Percentiles rank a stretch among this genome's conserved stretches.
These are phyloP conservation scores for Phaeodactylum tricornutum DNA, from an alignment of 108 stramenopile genomes.

Conservation along the genomic window DNA sequence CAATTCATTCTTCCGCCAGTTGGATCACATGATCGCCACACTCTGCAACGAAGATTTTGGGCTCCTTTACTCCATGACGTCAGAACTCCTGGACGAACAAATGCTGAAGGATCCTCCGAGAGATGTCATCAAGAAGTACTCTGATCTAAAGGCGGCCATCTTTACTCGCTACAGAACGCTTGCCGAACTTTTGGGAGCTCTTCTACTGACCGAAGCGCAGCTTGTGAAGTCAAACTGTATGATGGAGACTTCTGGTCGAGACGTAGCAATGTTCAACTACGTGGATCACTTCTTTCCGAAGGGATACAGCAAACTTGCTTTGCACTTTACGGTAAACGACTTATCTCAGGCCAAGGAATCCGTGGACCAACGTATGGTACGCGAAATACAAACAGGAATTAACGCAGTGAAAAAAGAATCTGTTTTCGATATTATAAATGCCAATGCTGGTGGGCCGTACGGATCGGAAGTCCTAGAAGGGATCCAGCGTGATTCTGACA, in stretches of 20 bases:
- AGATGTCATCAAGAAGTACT: slow-evolving; percentile 50
- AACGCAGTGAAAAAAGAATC: slow-evolving; percentile 30
- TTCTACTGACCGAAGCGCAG: slow-evolving; percentile 56
- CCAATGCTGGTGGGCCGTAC: slow-evolving; percentile 83
- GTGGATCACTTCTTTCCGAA: slow-evolving; percentile 62
- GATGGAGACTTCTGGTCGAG: slow-evolving; percentile 77
- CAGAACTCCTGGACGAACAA: no score
- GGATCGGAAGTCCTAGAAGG: slow-evolving; percentile 62
- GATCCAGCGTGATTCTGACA: slow-evolving; percentile 67
- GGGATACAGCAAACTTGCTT: slow-evolving; percentile 65
- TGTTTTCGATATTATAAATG: slow-evolving; percentile 48
- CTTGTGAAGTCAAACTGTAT: slow-evolving; percentile 50
- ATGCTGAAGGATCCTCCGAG: slow-evolving; percentile 28
- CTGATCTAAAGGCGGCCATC: slow-evolving; percentile 70
- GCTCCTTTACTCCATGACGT: slow-evolving; percentile 49
- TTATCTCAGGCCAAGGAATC: slow-evolving; percentile 46
- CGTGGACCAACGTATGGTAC: slow-evolving; percentile 73
- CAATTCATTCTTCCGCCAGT: slow-evolving; percentile 80
- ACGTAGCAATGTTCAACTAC: slow-evolving; percentile 83
- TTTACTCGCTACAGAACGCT: slow-evolving; percentile 78
- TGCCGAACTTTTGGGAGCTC: slow-evolving; percentile 64
- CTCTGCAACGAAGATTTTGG: slow-evolving; percentile 72
- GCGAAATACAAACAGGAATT: slow-evolving; percentile 55
- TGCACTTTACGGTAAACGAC: slow-evolving; percentile 81
- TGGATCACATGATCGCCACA: slow-evolving; percentile 83